Evolutionary conservation across 495 filamentous ascomycete species (phyloP).

Genomic region (Articulospora tetracladia): DNA sequence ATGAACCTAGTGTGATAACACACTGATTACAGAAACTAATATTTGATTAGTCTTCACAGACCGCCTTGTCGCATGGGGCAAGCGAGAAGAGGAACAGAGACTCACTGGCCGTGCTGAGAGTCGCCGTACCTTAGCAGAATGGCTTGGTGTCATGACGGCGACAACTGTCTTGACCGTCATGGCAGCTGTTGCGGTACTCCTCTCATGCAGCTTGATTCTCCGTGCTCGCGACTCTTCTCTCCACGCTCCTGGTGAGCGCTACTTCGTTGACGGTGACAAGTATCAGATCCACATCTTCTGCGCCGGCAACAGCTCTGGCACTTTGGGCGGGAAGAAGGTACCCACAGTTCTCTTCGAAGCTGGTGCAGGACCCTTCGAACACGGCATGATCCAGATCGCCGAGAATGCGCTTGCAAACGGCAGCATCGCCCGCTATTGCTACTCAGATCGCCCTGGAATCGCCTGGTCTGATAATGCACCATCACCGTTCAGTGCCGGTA

Average conservation of each 20-base stretch:
- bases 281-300: conserved; percentile 87
- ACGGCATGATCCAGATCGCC: conserved; percentile 68
- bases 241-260: conserved; percentile 62
- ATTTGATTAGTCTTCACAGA: conserved; percentile 33
- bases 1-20: neutral
- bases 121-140: conserved; percentile 74
- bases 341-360: conserved; percentile 82
- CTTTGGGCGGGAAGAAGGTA: conserved; percentile 41
- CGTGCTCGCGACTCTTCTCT: conserved; percentile 73
- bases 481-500: conserved; percentile 86
- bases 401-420: conserved; percentile 63
- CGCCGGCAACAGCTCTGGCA: conserved; percentile 53
- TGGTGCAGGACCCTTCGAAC: conserved; percentile 73
- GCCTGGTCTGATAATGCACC: conserved; percentile 93
- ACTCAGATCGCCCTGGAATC: conserved; percentile 88
- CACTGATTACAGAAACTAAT: neutral
- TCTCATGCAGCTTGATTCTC: conserved; percentile 74
- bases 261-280: conserved; percentile 73
- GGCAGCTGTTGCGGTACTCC: conserved; percentile 60
- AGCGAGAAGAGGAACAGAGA: conserved; percentile 85
- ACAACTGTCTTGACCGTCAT: conserved; percentile 65
- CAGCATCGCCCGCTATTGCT: conserved; percentile 84
- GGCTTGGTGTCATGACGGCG: conserved; percentile 76
- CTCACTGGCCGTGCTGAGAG: conserved; percentile 88
- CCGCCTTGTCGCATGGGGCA: conserved; percentile 82